Conservation (phyloP, 352 stramenopile species). For the Phytophthora chlamydospora region DNA sequence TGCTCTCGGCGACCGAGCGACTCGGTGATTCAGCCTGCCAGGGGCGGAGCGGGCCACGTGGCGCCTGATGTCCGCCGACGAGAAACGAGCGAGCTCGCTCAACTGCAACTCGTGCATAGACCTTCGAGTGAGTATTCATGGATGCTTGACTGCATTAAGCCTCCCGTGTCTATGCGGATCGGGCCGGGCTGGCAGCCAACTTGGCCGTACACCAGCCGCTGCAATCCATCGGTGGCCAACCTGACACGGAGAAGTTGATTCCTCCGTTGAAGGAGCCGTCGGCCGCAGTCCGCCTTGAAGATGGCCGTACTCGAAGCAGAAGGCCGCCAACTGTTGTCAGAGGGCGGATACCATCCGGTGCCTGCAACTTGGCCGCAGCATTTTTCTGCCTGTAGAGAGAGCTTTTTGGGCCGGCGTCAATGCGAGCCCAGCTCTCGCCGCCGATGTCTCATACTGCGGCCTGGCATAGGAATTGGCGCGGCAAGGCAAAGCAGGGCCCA, state of each 20-base stretch:
- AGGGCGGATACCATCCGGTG: neutral
- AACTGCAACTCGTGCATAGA: slow-evolving; percentile 36
- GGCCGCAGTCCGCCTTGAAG: neutral
- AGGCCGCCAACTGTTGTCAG: slow-evolving; percentile 9
- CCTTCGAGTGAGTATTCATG: slow-evolving; percentile 24
- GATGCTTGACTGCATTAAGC: neutral
- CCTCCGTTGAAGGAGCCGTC: neutral
- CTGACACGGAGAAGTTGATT: too few species aligned
- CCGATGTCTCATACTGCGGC: too few species aligned
- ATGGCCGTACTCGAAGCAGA: neutral
- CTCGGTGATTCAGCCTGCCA: too few species aligned
- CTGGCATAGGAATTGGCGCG: too few species aligned
- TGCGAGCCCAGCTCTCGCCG: too few species aligned
- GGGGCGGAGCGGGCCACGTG: slow-evolving; percentile 2
- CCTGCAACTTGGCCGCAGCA: slow-evolving; percentile 2
- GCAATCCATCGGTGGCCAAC: slow-evolving; percentile 1
- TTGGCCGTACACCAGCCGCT: neutral
- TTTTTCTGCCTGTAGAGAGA: too few species aligned
- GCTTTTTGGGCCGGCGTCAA: too few species aligned
- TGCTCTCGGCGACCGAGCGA: too few species aligned
- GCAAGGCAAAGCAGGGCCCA: too few species aligned
- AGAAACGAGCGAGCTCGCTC: slow-evolving; percentile 20
- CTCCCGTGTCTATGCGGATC: slow-evolving; percentile 20
- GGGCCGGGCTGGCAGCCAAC: too few species aligned
- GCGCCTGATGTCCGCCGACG: slow-evolving; percentile 4